These are phyloP conservation scores for Botrytis pseudocinerea DNA, from an alignment of 2,329 filamentous ascomycete species.

Conservation along the genomic window DNA sequence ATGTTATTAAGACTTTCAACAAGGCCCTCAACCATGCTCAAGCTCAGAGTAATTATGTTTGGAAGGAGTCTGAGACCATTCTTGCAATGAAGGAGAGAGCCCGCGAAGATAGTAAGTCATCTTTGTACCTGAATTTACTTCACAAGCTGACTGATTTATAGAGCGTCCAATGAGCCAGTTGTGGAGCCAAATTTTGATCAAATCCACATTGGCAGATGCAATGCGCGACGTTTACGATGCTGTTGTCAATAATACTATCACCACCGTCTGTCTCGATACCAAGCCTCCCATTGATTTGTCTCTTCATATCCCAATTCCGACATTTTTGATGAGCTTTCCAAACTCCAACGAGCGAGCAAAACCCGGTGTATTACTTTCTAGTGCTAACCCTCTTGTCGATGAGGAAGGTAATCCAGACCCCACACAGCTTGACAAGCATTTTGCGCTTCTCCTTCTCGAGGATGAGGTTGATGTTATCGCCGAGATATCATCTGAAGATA, in stretches of 20 bases:
- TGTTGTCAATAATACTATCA: slow-evolving; percentile 82
- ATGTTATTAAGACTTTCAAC: slow-evolving; percentile 89
- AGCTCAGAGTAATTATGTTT: slow-evolving; percentile 84
- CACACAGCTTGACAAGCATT: slow-evolving; percentile 77
- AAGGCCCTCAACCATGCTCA: slow-evolving; percentile 93
- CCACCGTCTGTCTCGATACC: slow-evolving; percentile 71
- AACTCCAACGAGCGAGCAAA: slow-evolving; percentile 67
- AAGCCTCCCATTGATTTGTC: slow-evolving; percentile 61
- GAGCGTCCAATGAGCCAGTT: slow-evolving; percentile 56
- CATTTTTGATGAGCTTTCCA: slow-evolving; percentile 70
- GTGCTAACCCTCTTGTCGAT: slow-evolving; percentile 72
- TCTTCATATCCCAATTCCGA: slow-evolving; percentile 64
- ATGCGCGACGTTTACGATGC: slow-evolving; percentile 80
- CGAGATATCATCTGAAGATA: slow-evolving; percentile 74
- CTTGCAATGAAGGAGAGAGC: slow-evolving; percentile 79
- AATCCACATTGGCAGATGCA: slow-evolving; percentile 77
- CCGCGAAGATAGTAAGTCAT: slow-evolving; percentile 58
- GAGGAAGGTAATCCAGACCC: slow-evolving; percentile 68
- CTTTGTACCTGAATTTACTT: neutral
- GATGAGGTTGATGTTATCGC: slow-evolving; percentile 74
- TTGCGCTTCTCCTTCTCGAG: slow-evolving; percentile 79
- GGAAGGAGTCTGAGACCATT: slow-evolving; percentile 85
- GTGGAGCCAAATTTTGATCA: slow-evolving; percentile 70
- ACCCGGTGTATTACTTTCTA: slow-evolving; percentile 82
- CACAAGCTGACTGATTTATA: slow-evolving; percentile 34